Evolutionary conservation across 1,284 basidiomycete genomes (phyloP).

Genomic region (Xerocomus nothofagi): DNA sequence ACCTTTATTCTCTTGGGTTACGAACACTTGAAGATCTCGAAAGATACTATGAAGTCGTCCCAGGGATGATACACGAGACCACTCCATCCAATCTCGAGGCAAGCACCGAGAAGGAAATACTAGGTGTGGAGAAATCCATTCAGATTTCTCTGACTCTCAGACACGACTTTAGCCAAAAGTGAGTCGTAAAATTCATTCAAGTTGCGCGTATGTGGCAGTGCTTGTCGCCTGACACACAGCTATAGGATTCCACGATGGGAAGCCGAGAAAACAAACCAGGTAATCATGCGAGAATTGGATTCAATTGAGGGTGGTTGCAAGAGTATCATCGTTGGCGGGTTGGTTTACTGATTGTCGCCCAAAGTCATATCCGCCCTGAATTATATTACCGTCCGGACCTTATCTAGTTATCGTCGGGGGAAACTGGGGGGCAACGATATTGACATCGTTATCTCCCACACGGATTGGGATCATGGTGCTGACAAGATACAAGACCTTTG

Average conservation of each 20-base stretch:
- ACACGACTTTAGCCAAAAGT: constrained; percentile 47
- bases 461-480: constrained; percentile 42
- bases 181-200: constrained; percentile 2
- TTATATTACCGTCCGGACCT: neutral
- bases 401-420: constrained; percentile 68
- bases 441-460: constrained; percentile 77
- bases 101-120: constrained; percentile 12
- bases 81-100: constrained; percentile 3
- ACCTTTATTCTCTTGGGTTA: constrained; percentile 59
- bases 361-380: constrained; percentile 1
- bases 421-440: constrained; percentile 74
- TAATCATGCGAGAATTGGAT: constrained; percentile 59
- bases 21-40: constrained; percentile 64
- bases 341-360: constrained; percentile 22
- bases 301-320: constrained; percentile 58
- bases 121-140: constrained; percentile 38
- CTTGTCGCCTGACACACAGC: neutral
- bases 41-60: constrained; percentile 55
- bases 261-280: constrained; percentile 62
- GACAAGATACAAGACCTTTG: constrained; percentile 51
- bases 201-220: neutral
- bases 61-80: constrained; percentile 12
- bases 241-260: constrained; percentile 62
- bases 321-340: constrained; percentile 74
- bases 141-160: constrained; percentile 52